Evolutionary conservation across 164 flowering plant genomes (phyloP).

Genomic region (Hamamelis virginiana): DNA sequence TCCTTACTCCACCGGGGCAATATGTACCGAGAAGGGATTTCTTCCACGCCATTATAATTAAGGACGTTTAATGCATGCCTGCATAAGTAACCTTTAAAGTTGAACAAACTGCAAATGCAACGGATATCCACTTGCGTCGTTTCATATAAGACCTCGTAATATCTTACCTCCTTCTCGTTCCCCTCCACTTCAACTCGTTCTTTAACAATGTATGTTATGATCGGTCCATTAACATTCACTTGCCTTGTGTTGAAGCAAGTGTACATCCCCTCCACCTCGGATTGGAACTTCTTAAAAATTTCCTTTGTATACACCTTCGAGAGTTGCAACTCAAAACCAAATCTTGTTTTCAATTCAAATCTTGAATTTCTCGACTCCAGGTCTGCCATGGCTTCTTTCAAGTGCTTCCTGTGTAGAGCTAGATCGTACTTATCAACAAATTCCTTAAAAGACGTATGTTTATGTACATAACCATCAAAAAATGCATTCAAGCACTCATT

Average conservation of each 20-base stretch:
- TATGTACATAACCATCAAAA: constrained; percentile 52
- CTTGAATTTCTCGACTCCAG: constrained; percentile 28
- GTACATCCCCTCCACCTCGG: constrained; percentile 47
- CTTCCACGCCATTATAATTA: constrained; percentile 42
- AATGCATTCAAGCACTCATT: constrained; percentile 31
- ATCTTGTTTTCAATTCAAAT: constrained; percentile 33
- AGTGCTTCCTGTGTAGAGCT: constrained; percentile 37
- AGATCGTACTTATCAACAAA: constrained; percentile 48
- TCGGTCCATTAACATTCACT: constrained; percentile 30
- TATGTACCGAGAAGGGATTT: constrained; percentile 42
- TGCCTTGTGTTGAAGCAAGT: constrained; percentile 48
- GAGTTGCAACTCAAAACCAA: constrained; percentile 42
- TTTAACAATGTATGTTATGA: constrained; percentile 37
- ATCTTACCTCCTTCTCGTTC: constrained; percentile 30
- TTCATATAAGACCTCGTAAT: constrained; percentile 41
- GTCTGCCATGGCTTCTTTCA: constrained; percentile 41
- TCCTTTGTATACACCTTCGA: constrained; percentile 42
- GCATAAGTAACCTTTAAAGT: constrained; percentile 49
- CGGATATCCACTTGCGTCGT: constrained; percentile 32
- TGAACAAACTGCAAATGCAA: constrained; percentile 53
- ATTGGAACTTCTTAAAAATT: constrained; percentile 40
- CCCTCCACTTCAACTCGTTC: constrained; percentile 32
- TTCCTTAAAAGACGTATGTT: constrained; percentile 48
- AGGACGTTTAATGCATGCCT: constrained; percentile 50
- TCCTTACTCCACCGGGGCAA: constrained; percentile 43